Base-by-base conservation (phyloP, 257 asterid genomes). In the Rubia yunnanensis region DNA sequence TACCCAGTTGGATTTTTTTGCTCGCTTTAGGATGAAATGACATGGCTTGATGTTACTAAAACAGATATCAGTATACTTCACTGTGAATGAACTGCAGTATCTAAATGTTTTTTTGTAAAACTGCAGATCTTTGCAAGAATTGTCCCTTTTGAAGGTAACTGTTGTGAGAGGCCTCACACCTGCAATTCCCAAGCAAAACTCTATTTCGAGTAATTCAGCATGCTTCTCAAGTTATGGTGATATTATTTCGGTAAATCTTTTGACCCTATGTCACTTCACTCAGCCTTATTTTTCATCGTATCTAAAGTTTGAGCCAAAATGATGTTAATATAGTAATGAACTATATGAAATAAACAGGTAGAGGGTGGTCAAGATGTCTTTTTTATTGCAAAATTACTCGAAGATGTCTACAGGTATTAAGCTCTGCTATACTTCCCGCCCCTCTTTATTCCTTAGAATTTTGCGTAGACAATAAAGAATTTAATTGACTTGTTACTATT, bases 91-190 rank as follows among this genome's bases (percentile, higher is more conserved):
- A 10, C 5, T 28, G 26, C 28, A 1, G 32, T 38, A 52, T 52
- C 64, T 60, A 27, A 35, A 61, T 30, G 31, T 50, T 36, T 39
- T 56, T 55, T n/a, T 52, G 15, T 73, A 35, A 68, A 79, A 67
- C 46, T 67, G 71, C 92, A 92, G 97, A 84, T 89, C 97, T 66
- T 84, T 92, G 70, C 97, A 94, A 38, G 97, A 89, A 60, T 72
- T 92, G 57, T 80, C 97, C 54, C 88, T 87, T 77, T 67, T 88
- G 72, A 87, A 88, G 81, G 94, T 87, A 80, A 79, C 86, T 66
- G 83, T 94, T 60, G 49, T 87, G 53, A 82, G 89, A 75, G 87
- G 91, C 62, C 81, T 89, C 69, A 66, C 80, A 31, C 81, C 77
- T 72, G 79, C 91, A 20, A 76, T 73, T 41, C 61, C 73, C 31